phyloP scores from a whole-genome alignment of 495 filamentous ascomycete genomes.

The Tetracladium setigerum region DNA sequence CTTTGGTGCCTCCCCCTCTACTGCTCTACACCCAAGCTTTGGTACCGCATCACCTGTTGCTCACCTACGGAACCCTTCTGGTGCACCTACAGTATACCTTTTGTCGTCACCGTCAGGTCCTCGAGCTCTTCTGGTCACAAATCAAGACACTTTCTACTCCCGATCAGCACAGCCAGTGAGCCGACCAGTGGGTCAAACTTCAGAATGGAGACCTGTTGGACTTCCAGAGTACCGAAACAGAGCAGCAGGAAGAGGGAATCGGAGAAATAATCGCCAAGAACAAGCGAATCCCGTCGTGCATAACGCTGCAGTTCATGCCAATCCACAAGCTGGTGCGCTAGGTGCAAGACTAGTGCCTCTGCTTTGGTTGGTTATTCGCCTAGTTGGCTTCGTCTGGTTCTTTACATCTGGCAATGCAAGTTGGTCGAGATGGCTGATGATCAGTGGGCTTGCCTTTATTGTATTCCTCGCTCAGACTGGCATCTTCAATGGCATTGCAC shows the following conservation, averaged over 20 bases:
- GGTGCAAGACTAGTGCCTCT: conserved; percentile 47
- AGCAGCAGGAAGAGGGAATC: conserved; percentile 11
- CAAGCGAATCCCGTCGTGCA: conserved; percentile 1
- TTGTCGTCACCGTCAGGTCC: conserved; percentile 54
- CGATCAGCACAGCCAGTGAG: conserved; percentile 17
- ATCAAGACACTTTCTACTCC: conserved; percentile 37
- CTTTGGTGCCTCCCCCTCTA: too few species aligned
- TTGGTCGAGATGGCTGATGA: conserved; percentile 60
- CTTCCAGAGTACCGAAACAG: conserved; percentile 17
- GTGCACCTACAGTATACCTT: conserved; percentile 48
- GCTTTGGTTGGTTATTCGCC: conserved; percentile 70
- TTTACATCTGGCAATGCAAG: conserved; percentile 63
- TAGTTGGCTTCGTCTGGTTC: conserved; percentile 72
- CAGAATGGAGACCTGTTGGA: conserved; percentile 1
- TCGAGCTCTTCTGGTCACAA: conserved; percentile 47
- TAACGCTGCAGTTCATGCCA: conserved; percentile 12
- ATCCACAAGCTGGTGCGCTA: conserved; percentile 20
- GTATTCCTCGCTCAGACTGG: conserved; percentile 61
- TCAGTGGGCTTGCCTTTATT: conserved; percentile 48
- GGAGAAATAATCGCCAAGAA: conserved; percentile 17
- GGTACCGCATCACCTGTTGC: conserved; percentile 7
- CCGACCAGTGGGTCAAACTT: not conserved
- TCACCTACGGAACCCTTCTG: not conserved
- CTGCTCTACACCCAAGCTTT: not conserved
- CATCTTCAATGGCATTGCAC: conserved; percentile 47